Evolutionary conservation across 495 filamentous ascomycete genomes (phyloP).

Genomic region (Aspergillus bertholletiae): DNA sequence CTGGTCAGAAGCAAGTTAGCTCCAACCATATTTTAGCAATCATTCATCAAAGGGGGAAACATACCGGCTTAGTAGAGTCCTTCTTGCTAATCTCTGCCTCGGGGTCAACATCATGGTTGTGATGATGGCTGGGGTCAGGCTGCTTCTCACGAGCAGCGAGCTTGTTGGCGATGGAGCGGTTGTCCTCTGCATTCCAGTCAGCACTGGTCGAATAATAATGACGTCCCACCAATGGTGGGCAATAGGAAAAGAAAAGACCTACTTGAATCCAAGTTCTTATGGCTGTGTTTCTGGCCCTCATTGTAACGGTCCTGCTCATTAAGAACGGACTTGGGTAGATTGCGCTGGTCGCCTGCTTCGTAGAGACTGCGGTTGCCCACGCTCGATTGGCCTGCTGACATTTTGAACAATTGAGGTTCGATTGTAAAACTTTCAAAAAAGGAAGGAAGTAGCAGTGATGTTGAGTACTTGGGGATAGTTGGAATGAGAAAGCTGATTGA

Average conservation of each 20-base stretch:
- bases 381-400: slow-evolving; percentile 14
- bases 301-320: slow-evolving; percentile 55
- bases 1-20: slow-evolving; percentile 30
- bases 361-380: slow-evolving; percentile 54
- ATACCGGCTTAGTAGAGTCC: slow-evolving; percentile 66
- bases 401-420: slow-evolving; percentile 2
- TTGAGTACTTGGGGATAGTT: neutral
- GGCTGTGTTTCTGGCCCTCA: slow-evolving; percentile 63
- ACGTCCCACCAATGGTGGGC: too few species aligned
- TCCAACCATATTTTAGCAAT: neutral
- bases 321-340: slow-evolving; percentile 53
- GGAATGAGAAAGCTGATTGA: neutral
- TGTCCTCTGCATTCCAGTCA: slow-evolving; percentile 56
- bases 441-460: neutral
- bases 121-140: slow-evolving; percentile 25
- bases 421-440: neutral
- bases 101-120: slow-evolving; percentile 37
- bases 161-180: slow-evolving; percentile 75
- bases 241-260: slow-evolving; percentile 9
- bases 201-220: neutral
- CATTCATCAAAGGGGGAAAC: slow-evolving; percentile 17
- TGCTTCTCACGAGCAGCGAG: slow-evolving; percentile 57
- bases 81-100: slow-evolving; percentile 58
- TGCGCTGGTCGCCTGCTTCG: slow-evolving; percentile 71
- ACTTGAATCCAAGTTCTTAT: slow-evolving; percentile 72